A percentile compares a stretch with the other conserved stretches of the same genome.
Conservation (phyloP, 2,329 filamentous ascomycete genomes). For the Trichophyton rubrum region DNA sequence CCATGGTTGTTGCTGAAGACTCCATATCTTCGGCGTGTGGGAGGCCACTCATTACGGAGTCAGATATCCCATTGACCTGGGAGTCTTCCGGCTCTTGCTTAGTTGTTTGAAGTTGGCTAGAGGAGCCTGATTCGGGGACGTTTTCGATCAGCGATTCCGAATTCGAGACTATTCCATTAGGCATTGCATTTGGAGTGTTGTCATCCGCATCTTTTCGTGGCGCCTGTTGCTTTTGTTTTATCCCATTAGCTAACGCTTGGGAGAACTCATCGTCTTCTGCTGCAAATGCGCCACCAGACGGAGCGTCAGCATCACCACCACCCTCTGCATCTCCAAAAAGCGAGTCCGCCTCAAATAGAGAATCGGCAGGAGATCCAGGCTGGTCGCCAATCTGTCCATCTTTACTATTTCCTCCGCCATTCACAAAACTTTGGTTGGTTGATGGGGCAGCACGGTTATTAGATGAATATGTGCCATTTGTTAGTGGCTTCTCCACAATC, state of each 20-base stretch:
- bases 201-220: background rate
- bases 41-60: conserved; percentile 29
- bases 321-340: conserved; percentile 74
- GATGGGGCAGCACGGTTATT: conserved; percentile 54
- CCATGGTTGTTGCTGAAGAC: conserved; percentile 17
- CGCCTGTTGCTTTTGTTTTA: conserved; percentile 29
- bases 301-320: conserved; percentile 35
- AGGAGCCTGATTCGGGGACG: background rate
- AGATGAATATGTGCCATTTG: conserved; percentile 60
- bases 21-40: conserved; percentile 33
- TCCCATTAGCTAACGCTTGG: conserved; percentile 54
- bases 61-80: conserved; percentile 18
- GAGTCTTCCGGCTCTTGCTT: background rate
- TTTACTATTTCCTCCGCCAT: conserved; percentile 25
- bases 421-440: conserved; percentile 41
- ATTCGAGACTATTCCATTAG: conserved; percentile 11
- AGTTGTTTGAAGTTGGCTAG: background rate
- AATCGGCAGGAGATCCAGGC: conserved; percentile 58
- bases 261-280: conserved; percentile 80
- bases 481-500: conserved; percentile 41
- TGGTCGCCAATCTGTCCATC: conserved; percentile 41
- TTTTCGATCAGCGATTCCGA: conserved; percentile 10
- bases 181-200: background rate
- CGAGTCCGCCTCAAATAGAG: conserved; percentile 74
- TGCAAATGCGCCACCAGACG: conserved; percentile 50